Percentiles rank a stretch among this genome's conserved stretches.
phyloP scores from a whole-genome alignment of 768 basidiomycete genomes.

The Pleurotus ostreatus region DNA sequence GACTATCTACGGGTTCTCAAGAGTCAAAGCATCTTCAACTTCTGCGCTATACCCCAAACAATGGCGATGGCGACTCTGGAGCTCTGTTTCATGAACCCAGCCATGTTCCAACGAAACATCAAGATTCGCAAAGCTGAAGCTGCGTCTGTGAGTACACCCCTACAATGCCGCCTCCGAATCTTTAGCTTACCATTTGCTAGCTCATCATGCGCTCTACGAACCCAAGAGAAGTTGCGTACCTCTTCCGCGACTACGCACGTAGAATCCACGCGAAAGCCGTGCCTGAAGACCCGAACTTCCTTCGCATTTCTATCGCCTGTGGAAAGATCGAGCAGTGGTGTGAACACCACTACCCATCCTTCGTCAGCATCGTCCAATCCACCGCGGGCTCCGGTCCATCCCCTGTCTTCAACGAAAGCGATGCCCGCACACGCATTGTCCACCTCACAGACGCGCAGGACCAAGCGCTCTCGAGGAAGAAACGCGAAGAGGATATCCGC shows the following conservation, averaged over 20 bases:
- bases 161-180: no score
- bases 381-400: constrained; percentile 11
- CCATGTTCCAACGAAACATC: constrained; percentile 82
- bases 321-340: constrained; percentile 95
- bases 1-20: constrained; percentile 86
- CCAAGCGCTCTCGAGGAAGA: constrained; percentile 25
- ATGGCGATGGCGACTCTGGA: constrained; percentile 97
- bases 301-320: constrained; percentile 78
- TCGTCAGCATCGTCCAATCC: constrained; percentile 46
- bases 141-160: constrained; percentile 70
- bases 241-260: constrained; percentile 81
- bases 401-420: constrained; percentile 39
- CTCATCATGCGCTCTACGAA: constrained; percentile 92
- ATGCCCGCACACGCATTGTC: constrained; percentile 55
- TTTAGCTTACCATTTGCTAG: constrained; percentile 30
- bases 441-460: constrained; percentile 40
- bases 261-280: constrained; percentile 78
- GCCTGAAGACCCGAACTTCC: constrained; percentile 83
- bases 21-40: constrained; percentile 93
- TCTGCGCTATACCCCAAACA: constrained; percentile 89
- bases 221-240: constrained; percentile 83
- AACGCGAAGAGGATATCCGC: constrained; percentile 24
- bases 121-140: constrained; percentile 95
- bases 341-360: constrained; percentile 92
- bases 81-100: constrained; percentile 89